Evolutionary conservation across 2,329 filamentous ascomycete species (phyloP).

Genomic region (Pleoardoris graminearum): DNA sequence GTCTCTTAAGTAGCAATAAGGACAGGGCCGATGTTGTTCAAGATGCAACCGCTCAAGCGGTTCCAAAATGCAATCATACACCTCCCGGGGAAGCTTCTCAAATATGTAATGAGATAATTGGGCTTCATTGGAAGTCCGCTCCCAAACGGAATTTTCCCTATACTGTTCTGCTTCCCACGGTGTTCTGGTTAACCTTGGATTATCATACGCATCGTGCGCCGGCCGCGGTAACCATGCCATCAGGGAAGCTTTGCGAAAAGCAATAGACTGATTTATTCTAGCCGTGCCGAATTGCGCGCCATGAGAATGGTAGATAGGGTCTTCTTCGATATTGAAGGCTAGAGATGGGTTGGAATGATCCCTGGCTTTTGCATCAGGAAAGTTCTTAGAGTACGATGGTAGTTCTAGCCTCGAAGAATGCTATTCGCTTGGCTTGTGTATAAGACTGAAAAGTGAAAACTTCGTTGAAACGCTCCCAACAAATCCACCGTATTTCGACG

Average conservation of each 20-base stretch:
- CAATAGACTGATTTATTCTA: conserved; percentile 1
- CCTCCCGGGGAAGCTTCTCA: conserved; percentile 55
- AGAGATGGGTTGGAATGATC: neutral
- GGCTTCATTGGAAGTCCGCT: conserved; percentile 18
- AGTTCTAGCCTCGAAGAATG: no score
- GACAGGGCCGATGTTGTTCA: conserved; percentile 46
- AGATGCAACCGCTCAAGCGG: conserved; percentile 54
- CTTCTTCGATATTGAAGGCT: neutral
- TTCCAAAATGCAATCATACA: conserved; percentile 59
- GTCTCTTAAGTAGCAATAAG: conserved; percentile 59
- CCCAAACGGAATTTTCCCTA: conserved; percentile 38
- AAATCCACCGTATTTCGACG: neutral
- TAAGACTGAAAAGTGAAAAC: neutral
- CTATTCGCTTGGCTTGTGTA: neutral
- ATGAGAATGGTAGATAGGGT: neutral
- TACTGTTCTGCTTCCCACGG: conserved; percentile 46
- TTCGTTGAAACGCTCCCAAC: no score
- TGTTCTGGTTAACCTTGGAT: conserved; percentile 37
- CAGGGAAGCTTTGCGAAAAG: conserved; percentile 6
- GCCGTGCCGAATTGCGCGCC: neutral
- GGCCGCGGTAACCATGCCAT: neutral
- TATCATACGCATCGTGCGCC: conserved; percentile 11
- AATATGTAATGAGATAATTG: conserved; percentile 42
- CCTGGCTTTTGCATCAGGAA: neutral
- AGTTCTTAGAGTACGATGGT: no score